phyloP scores from a whole-genome alignment of 2,329 filamentous ascomycete species.

The Cytospora chrysosperma region DNA sequence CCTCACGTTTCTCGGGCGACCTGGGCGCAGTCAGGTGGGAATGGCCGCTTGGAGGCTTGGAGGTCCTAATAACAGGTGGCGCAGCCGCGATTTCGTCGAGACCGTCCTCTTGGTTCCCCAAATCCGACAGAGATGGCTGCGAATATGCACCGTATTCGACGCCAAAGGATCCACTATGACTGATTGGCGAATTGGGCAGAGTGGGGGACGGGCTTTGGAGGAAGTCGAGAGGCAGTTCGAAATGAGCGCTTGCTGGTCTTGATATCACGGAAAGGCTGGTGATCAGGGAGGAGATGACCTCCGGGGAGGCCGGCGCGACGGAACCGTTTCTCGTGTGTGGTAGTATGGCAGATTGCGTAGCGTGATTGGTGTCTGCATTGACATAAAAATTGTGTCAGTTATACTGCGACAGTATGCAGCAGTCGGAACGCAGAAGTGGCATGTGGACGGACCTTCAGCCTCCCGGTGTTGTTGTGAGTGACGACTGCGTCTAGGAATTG shows the following conservation, averaged over 20 bases:
- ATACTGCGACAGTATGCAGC: slow-evolving; percentile 5
- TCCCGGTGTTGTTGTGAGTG: slow-evolving; percentile 22
- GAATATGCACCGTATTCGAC: slow-evolving; percentile 71
- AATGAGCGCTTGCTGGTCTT: slow-evolving; percentile 66
- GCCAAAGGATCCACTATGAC: slow-evolving; percentile 58
- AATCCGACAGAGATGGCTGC: slow-evolving; percentile 49
- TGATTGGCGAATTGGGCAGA: slow-evolving; percentile 30
- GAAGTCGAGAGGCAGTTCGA: slow-evolving; percentile 56
- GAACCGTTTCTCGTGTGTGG: slow-evolving; percentile 17
- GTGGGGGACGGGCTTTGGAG: slow-evolving; percentile 34
- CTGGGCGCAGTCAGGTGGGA: slow-evolving; percentile 68
- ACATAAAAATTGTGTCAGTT: slow-evolving; percentile 22
- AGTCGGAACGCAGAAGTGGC: slow-evolving; percentile 15
- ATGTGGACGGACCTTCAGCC: slow-evolving; percentile 17
- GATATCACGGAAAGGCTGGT: slow-evolving; percentile 69
- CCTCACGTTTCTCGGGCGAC: slow-evolving; percentile 47
- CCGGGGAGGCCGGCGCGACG: slow-evolving; percentile 56
- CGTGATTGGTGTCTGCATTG: slow-evolving; percentile 20
- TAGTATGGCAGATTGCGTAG: slow-evolving; percentile 9
- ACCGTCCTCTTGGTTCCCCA: slow-evolving; percentile 46
- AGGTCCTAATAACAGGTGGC: slow-evolving; percentile 75
- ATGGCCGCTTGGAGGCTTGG: slow-evolving; percentile 75
- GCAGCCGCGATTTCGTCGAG: slow-evolving; percentile 61
- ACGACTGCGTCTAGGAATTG: slow-evolving; percentile 26
- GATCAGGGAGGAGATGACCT: slow-evolving; percentile 69